These are phyloP conservation scores for Symbiotaphrina buchneri DNA, from an alignment of 495 filamentous ascomycete species.

Conservation along the genomic window DNA sequence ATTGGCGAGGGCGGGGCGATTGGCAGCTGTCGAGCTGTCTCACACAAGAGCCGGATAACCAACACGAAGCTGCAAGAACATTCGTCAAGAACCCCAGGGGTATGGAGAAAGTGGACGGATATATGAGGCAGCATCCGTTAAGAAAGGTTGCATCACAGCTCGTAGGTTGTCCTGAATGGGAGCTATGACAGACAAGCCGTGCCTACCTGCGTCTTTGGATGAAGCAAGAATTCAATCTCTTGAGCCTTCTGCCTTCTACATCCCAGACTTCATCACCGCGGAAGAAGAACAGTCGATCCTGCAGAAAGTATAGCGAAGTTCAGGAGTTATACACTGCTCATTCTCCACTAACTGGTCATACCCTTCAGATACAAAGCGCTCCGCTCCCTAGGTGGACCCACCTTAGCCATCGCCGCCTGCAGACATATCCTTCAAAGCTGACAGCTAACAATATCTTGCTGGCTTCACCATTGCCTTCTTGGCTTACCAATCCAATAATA, in stretches of 20 bases:
- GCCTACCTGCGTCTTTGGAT: too few species aligned
- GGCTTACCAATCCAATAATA: conserved; percentile 51
- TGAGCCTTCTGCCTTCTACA: conserved; percentile 60
- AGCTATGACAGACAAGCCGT: too few species aligned
- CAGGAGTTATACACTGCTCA: conserved; percentile 10
- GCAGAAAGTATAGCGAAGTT: conserved; percentile 29
- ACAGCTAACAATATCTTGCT: conserved; percentile 51
- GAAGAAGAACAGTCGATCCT: conserved; percentile 54
- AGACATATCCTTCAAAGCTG: conserved; percentile 72
- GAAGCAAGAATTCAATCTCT: too few species aligned
- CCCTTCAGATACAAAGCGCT: conserved; percentile 20
- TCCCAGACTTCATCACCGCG: conserved; percentile 61
- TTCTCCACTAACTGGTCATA: neutral
- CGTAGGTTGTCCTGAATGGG: too few species aligned
- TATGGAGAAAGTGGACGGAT: too few species aligned
- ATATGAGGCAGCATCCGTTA: too few species aligned
- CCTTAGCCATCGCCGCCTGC: conserved; percentile 67
- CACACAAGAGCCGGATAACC: too few species aligned
- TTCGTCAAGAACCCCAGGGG: too few species aligned
- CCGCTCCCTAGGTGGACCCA: conserved; percentile 68
- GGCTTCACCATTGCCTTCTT: conserved; percentile 47
- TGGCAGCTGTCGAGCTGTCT: too few species aligned
- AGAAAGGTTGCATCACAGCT: too few species aligned
- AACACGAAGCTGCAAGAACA: too few species aligned
- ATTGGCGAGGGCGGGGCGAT: too few species aligned